Base-by-base conservation (phyloP, 1,139 yeast species). In the Wickerhamomyces sp. region DNA sequence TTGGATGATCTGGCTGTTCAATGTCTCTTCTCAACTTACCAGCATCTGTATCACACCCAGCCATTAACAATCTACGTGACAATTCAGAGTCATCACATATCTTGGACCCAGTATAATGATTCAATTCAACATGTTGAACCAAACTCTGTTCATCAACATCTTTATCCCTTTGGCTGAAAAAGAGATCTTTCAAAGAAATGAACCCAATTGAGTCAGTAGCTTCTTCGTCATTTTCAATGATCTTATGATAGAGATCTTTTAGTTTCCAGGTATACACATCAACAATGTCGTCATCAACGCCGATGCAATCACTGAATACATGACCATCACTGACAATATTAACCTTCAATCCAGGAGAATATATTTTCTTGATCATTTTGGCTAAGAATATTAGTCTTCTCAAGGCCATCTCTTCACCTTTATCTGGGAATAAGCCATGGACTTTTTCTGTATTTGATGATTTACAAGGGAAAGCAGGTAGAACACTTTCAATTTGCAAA, bases 381-480 rank as follows among this genome's bases (percentile, higher is more conserved):
- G 63, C 52, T 8, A 58, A 56, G 22, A 54, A 43, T 14, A 63
- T 54, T 33, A 66, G 51, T 43, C 67, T 61, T 51, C 55, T 60
- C 37, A 66, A 48, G 2, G 70, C 70, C 13, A 65, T 43, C 36
- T 63, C 68, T 46, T 66, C 70, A 32, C 70, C 70, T 48, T 63
- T 69, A 48, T 78, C 84, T 2, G 84, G 84, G 36, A 61, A 52
- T 22, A 57, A 48, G 4, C 75, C 70, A 28, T 68, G 64, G n/a
- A 77, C 83, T 54, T 78, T 78, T 31, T 72, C 67, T 31, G 55
- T 45, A 46, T 78, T 78, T 14, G 81, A 75, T 0, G 82, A 75
- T 52, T 77, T 78, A 52, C 83, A 77, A 4, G 84, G 84, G 47
- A 78, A 78, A 1, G 83, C 84, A 4, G 84, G 84, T 38, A 78